A percentile compares a stretch with the other conserved stretches of the same genome.
phyloP scores from a whole-genome alignment of 2,329 filamentous ascomycete species.

The Penicillium sp. region DNA sequence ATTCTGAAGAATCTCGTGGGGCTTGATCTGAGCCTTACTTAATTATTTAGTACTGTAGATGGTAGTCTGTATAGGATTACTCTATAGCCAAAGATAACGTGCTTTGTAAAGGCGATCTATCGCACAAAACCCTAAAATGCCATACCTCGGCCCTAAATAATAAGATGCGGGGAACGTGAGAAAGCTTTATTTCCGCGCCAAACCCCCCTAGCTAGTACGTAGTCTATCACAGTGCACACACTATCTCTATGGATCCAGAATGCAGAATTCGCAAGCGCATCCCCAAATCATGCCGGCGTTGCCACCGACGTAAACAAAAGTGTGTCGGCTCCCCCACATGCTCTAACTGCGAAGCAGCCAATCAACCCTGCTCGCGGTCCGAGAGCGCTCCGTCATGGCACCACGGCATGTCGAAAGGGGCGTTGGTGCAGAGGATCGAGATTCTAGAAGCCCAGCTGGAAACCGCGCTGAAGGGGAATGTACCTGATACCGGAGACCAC shows the following conservation, averaged over 20 bases:
- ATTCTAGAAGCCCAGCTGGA: conserved; percentile 21
- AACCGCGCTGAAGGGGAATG: not conserved
- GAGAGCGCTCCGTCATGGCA: conserved; percentile 26
- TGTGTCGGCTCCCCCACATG: conserved; percentile 26
- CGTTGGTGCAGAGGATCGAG: conserved; percentile 25
- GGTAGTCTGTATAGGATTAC: too few relatives aligned
- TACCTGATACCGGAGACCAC: not conserved
- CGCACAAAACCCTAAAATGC: too few relatives aligned
- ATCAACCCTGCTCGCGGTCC: conserved; percentile 20
- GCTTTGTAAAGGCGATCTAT: not conserved
- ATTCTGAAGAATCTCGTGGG: too few relatives aligned
- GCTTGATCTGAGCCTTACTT: too few relatives aligned
- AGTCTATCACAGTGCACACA: not conserved
- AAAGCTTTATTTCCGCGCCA: not conserved
- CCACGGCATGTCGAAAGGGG: conserved; percentile 29
- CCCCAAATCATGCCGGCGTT: conserved; percentile 26
- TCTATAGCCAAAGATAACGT: too few relatives aligned
- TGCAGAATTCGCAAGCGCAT: conserved; percentile 22
- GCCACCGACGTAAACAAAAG: conserved; percentile 28
- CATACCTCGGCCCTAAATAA: not conserved
- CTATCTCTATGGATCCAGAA: conserved; percentile 6
- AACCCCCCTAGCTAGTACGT: not conserved
- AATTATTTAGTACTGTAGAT: too few relatives aligned
- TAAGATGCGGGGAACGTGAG: not conserved
- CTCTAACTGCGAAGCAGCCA: conserved; percentile 23